Base-by-base conservation (phyloP, 208 protist genomes). In the Trypanosoma mega region DNA sequence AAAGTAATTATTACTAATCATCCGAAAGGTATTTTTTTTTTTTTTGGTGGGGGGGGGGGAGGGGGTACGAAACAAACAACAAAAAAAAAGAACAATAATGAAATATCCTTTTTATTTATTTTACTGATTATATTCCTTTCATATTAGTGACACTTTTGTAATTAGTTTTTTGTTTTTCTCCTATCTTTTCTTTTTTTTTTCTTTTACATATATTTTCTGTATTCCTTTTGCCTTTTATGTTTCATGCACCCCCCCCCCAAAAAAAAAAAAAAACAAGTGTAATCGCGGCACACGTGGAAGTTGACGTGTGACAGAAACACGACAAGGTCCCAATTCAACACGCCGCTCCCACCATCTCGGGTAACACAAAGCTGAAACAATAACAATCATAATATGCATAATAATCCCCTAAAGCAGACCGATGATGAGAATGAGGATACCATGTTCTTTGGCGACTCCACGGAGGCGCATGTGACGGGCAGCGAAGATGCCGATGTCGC, bases 401-500 rank as follows among this genome's bases (percentile, higher is more conserved):
- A 39, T 39, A 39, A 12, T 12, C 34, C 8, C 6, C 34, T 6
- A 39, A 39, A 12, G 34, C 34, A 6, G 34, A 6, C 8, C 34
- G 34, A 39, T 39, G 34, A 6, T 16, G 8, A 16, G 34, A 6
- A 39, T 6, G 34, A 39, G n/a, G 18, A 20, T 34, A 34, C 50
- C 45, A 39, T 29, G 23, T 14, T 56, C 8, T 16, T 39, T 6
- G 57, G 56, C 41, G 83, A 90, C 64, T 61, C 43, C 0, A 90
- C 83, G 0, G 78, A 90, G 44, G 49, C 56, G 3, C 55, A 58
- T 39, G 72, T 76, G 66, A 90, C 74, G 0, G 78, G 83, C 16
- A 59, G 57, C 8, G 77, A 85, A 24, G 59, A 72, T 11, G 79
- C 71, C 21, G 60, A 74, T 47, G 69, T 72, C 58, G 83, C 80